phyloP scores from a whole-genome alignment of 2,329 filamentous ascomycete genomes.

The Penicillium sp. region DNA sequence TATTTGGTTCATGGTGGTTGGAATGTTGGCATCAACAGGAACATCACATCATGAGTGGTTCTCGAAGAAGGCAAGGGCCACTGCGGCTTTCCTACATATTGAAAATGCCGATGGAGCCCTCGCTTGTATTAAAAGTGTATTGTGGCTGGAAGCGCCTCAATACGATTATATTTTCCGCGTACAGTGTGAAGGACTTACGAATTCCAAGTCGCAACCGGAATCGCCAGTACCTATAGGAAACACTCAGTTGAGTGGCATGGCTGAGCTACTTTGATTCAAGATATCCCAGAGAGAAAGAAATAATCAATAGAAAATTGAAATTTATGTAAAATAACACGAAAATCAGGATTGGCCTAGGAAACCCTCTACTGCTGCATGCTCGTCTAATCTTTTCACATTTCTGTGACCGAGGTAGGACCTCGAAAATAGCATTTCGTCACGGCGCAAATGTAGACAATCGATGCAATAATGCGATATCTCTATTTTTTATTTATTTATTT shows the following conservation, averaged over 20 bases:
- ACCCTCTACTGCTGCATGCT: too few species aligned
- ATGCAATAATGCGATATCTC: too few species aligned
- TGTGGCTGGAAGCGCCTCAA: constrained; percentile 28
- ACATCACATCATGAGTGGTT: constrained; percentile 25
- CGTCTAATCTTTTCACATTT: too few species aligned
- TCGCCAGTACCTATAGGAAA: background rate
- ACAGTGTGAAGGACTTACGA: background rate
- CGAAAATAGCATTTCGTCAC: too few species aligned
- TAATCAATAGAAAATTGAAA: too few species aligned
- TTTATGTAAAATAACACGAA: too few species aligned
- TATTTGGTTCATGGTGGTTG: constrained; percentile 51
- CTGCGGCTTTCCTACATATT: constrained; percentile 18
- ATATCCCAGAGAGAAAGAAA: too few species aligned
- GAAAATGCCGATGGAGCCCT: constrained; percentile 12
- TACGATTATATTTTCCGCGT: constrained; percentile 21
- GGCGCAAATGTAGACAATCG: too few species aligned
- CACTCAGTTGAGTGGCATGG: background rate
- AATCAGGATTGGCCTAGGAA: too few species aligned
- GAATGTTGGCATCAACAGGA: constrained; percentile 38
- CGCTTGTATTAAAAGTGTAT: constrained; percentile 15
- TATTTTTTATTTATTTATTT: too few species aligned
- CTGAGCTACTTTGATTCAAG: background rate
- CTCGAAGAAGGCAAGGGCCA: constrained; percentile 10
- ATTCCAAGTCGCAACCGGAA: background rate
- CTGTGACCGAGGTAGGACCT: too few species aligned